phyloP scores from a whole-genome alignment of 2,329 filamentous ascomycete genomes.

The Rasamsonia emersonii region DNA sequence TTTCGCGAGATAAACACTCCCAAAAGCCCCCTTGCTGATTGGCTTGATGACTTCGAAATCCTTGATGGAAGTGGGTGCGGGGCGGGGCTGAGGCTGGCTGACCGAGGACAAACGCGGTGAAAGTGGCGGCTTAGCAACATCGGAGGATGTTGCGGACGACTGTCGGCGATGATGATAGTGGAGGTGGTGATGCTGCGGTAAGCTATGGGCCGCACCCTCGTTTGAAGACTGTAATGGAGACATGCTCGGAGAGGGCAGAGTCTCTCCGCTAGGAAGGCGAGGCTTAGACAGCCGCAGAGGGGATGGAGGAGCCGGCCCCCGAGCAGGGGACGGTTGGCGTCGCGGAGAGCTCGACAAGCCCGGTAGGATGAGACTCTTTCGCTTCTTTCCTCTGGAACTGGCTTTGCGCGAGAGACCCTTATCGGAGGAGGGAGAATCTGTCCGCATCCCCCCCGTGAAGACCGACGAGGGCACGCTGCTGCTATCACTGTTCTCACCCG shows the following conservation, averaged over 20 bases:
- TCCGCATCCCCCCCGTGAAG: slow-evolving; percentile 61
- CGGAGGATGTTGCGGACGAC: slow-evolving; percentile 80
- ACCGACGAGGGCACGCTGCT: slow-evolving; percentile 71
- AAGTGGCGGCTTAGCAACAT: slow-evolving; percentile 57
- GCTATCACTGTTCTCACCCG: slow-evolving; percentile 70
- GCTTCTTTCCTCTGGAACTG: slow-evolving; percentile 73
- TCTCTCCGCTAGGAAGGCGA: slow-evolving; percentile 51
- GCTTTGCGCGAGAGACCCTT: slow-evolving; percentile 67
- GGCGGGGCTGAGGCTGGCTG: slow-evolving; percentile 73
- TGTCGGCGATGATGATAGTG: slow-evolving; percentile 73
- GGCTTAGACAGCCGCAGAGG: slow-evolving; percentile 81
- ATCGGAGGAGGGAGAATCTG: slow-evolving; percentile 86
- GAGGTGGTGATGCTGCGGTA: slow-evolving; percentile 43
- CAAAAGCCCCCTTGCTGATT: slow-evolving; percentile 97
- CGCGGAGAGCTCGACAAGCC: slow-evolving; percentile 65
- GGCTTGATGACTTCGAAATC: slow-evolving; percentile 99
- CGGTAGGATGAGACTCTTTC: slow-evolving; percentile 76
- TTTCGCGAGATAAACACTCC: slow-evolving; percentile 94
- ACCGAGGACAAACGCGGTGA: slow-evolving; percentile 75
- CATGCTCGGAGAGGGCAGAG: slow-evolving; percentile 70
- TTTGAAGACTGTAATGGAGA: slow-evolving; percentile 79
- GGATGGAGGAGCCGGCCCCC: slow-evolving; percentile 66
- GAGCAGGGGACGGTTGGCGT: slow-evolving; percentile 81
- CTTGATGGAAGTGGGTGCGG: slow-evolving; percentile 91
- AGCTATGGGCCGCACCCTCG: slow-evolving; percentile 50